These are phyloP conservation scores for Primulina tabacum DNA, from an alignment of 257 asterid genomes.

Conservation along the genomic window DNA sequence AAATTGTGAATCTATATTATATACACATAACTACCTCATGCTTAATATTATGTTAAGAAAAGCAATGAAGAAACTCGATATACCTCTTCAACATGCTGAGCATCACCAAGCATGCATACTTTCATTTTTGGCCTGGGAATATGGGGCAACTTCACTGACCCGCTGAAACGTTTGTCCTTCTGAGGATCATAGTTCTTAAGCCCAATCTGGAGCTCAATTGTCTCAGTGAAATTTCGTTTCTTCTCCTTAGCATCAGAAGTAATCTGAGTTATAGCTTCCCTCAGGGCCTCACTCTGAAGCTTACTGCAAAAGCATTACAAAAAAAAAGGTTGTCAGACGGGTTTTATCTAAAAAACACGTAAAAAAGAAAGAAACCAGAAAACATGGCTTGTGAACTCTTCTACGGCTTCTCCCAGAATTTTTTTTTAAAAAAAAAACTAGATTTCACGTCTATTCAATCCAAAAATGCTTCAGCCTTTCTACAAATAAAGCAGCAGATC, in stretches of 20 bases:
- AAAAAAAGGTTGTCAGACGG: neutral
- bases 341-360: too few relatives aligned
- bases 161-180: constrained; percentile 26
- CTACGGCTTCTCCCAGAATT: neutral
- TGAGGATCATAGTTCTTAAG: constrained; percentile 27
- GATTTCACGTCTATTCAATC: too few relatives aligned
- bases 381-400: too few relatives aligned
- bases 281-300: constrained; percentile 28
- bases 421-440: too few relatives aligned
- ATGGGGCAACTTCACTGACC: constrained; percentile 15
- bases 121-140: constrained; percentile 19
- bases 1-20: too few relatives aligned
- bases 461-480: neutral
- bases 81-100: constrained; percentile 22
- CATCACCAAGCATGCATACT: constrained; percentile 21
- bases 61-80: neutral
- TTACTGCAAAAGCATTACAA: constrained; percentile 14
- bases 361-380: neutral
- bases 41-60: too few relatives aligned
- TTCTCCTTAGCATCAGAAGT: constrained; percentile 20
- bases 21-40: neutral
- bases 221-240: constrained; percentile 19
- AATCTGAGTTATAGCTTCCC: constrained; percentile 27
- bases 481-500: neutral
- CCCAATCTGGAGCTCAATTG: constrained; percentile 15